Percentiles rank a stretch among this genome's conserved stretches.
phyloP scores from a whole-genome alignment of 1,139 yeast genomes.

The Diutina ranongensis region DNA sequence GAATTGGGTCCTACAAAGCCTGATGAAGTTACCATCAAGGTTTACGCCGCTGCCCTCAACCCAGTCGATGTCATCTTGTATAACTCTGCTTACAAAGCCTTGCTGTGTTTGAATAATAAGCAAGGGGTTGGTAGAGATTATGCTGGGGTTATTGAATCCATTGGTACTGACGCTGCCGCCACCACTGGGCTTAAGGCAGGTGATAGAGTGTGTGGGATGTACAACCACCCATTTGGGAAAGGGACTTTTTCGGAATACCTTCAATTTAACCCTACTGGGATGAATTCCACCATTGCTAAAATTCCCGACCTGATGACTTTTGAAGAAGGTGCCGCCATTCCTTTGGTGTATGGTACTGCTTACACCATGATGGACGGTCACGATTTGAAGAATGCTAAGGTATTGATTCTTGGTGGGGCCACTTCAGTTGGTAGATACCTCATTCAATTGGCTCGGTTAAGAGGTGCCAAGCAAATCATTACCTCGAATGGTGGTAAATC shows the following conservation, averaged over 20 bases:
- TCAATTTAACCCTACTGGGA: constrained; percentile 21
- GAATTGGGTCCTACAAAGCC: neutral
- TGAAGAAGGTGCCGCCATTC: constrained; percentile 1
- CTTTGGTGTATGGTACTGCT: constrained; percentile 1
- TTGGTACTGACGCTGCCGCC: constrained; percentile 33
- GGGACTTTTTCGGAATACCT: constrained; percentile 41
- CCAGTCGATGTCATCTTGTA: constrained; percentile 54
- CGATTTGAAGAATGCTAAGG: neutral
- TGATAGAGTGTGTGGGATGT: constrained; percentile 54
- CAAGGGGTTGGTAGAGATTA: constrained; percentile 63
- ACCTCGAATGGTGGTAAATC: constrained; percentile 13
- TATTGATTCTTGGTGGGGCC: constrained; percentile 1
- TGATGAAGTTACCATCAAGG: constrained; percentile 43
- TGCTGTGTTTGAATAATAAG: constrained; percentile 11
- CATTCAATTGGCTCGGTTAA: neutral
- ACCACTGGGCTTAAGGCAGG: constrained; percentile 35
- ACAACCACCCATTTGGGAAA: constrained; percentile 26
- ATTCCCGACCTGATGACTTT: neutral
- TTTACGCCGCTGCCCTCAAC: constrained; percentile 48
- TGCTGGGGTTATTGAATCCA: constrained; percentile 49
- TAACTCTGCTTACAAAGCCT: constrained; percentile 12
- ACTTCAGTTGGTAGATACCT: constrained; percentile 3
- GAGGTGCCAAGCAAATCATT: neutral
- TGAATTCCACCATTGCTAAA: neutral
- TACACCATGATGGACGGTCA: neutral